Percentiles rank a stretch among this genome's conserved stretches.
Evolutionary conservation across 1,139 yeast genomes (phyloP).

Genomic region (Lodderomyces margitis): DNA sequence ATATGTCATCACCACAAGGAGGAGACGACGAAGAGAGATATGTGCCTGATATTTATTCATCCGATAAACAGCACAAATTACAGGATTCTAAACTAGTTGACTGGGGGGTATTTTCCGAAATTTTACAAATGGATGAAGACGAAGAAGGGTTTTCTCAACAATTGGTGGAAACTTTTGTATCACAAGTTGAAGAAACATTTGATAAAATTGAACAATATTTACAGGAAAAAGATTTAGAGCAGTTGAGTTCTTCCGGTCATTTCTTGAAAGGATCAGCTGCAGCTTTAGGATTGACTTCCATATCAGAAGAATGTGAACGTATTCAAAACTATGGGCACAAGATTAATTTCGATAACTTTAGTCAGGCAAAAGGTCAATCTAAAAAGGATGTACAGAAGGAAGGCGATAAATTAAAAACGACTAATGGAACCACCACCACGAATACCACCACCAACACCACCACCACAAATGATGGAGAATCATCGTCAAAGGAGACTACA

Average conservation of each 20-base stretch:
- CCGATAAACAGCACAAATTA: constrained; percentile 34
- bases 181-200: constrained; percentile 84
- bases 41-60: constrained; percentile 17
- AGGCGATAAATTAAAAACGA: not conserved
- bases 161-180: constrained; percentile 78
- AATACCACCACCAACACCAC: constrained; percentile 1
- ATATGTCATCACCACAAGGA: constrained; percentile 2
- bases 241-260: constrained; percentile 79
- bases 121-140: constrained; percentile 90
- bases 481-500: constrained; percentile 10
- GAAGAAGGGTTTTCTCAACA: constrained; percentile 84
- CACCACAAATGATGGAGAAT: not conserved
- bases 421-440: not conserved
- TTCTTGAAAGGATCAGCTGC: constrained; percentile 95
- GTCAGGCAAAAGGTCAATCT: constrained; percentile 11
- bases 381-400: constrained; percentile 17
- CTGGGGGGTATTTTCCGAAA: constrained; percentile 85
- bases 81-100: constrained; percentile 68
- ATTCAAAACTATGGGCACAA: constrained; percentile 86
- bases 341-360: constrained; percentile 44
- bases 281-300: constrained; percentile 79
- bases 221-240: constrained; percentile 45
- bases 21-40: constrained; percentile 2
- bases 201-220: constrained; percentile 64
- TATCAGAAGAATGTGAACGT: constrained; percentile 85